Conservation (phyloP, 495 filamentous ascomycete genomes). For the Astrocystis sublimbata region DNA sequence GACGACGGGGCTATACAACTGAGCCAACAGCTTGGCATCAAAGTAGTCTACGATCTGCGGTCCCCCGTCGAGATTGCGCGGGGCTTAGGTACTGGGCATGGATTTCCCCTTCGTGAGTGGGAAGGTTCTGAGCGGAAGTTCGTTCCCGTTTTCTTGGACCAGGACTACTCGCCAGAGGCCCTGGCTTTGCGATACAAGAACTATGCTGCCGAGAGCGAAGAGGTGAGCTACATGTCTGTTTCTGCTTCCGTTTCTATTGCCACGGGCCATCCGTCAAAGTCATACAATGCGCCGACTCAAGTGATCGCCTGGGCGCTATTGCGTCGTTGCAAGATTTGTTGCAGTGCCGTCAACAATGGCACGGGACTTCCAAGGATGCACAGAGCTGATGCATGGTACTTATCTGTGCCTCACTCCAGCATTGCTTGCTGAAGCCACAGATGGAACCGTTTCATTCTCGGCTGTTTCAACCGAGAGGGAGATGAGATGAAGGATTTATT, state of each 20-base stretch:
- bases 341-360: slow-evolving; percentile 5
- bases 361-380: slow-evolving; percentile 16
- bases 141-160: slow-evolving; percentile 58
- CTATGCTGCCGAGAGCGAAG: slow-evolving; percentile 44
- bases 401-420: slow-evolving; percentile 7
- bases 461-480: neutral
- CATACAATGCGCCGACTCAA: neutral
- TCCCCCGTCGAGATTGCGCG: slow-evolving; percentile 53
- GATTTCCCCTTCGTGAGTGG: slow-evolving; percentile 43
- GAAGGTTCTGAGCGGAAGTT: slow-evolving; percentile 53
- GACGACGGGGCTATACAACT: slow-evolving; percentile 54
- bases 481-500: neutral
- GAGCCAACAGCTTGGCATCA: slow-evolving; percentile 53
- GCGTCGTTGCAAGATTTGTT: neutral
- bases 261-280: neutral
- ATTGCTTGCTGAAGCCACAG: neutral
- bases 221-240: slow-evolving; percentile 35
- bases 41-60: slow-evolving; percentile 66
- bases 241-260: neutral
- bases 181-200: slow-evolving; percentile 50
- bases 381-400: slow-evolving; percentile 15
- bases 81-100: slow-evolving; percentile 27
- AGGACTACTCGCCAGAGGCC: slow-evolving; percentile 57
- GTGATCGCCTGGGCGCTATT: neutral
- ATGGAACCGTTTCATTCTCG: neutral